Conservation (phyloP, 164 flowering plant species). For the Stephania yunnanensis region DNA sequence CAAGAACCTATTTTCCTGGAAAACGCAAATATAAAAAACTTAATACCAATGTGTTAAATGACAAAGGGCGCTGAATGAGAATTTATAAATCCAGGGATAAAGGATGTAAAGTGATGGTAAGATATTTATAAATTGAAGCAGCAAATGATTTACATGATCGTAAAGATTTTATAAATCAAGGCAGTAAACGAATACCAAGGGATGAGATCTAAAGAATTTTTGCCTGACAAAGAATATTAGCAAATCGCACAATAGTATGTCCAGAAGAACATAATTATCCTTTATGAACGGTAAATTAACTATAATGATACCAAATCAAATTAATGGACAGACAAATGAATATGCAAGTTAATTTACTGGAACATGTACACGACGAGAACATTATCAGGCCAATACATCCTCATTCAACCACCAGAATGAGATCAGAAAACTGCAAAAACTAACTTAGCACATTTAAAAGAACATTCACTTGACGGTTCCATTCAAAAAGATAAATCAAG, state of each 20-base stretch:
- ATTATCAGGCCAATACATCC: not conserved
- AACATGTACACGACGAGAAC: not conserved
- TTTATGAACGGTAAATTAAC: not conserved
- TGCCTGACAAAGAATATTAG: not conserved
- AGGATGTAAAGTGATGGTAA: not conserved
- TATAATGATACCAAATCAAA: not conserved
- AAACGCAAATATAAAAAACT: not conserved
- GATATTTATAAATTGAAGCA: too few species aligned
- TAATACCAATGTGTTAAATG: not conserved
- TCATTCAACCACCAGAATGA: not conserved
- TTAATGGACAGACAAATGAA: not conserved
- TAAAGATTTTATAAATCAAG: not conserved
- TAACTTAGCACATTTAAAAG: too few species aligned
- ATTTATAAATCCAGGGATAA: not conserved
- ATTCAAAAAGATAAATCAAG: too few species aligned
- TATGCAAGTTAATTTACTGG: not conserved
- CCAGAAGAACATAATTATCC: not conserved
- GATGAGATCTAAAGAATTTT: not conserved
- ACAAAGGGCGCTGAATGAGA: not conserved
- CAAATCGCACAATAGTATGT: not conserved
- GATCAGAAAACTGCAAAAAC: not conserved
- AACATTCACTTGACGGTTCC: too few species aligned
- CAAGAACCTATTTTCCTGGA: conserved; percentile 95
- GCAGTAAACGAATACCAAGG: not conserved
- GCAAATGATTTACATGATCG: too few species aligned